Evolutionary conservation across 192 early-diverging fungal genomes (phyloP).

Genomic region (Mortierella claussenii): DNA sequence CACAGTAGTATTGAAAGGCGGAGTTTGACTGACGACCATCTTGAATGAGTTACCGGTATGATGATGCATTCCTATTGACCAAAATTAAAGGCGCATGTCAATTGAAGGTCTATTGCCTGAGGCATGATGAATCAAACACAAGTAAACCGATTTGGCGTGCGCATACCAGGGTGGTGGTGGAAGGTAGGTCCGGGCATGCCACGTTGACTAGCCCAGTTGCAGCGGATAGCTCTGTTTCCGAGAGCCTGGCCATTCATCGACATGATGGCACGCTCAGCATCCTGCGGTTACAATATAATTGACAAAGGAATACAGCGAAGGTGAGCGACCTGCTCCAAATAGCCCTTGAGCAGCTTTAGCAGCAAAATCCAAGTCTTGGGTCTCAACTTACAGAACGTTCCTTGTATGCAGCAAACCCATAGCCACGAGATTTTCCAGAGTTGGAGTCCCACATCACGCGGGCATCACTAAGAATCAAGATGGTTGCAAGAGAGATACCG

Average conservation of each 20-base stretch:
- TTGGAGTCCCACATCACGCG: conserved; percentile 93
- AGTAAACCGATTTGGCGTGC: too few species aligned
- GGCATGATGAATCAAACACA: too few species aligned
- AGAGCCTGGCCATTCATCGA: conserved; percentile 85
- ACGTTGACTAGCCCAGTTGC: conserved; percentile 96
- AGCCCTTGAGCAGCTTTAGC: too few species aligned
- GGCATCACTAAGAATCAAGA: conserved; percentile 82
- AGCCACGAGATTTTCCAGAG: conserved; percentile 91
- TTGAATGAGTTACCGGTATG: conserved; percentile 72
- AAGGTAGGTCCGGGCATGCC: conserved; percentile 59
- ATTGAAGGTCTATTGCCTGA: too few species aligned
- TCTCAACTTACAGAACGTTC: conserved; percentile 67
- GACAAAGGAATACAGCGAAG: conserved; percentile 1
- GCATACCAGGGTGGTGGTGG: too few species aligned
- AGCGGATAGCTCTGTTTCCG: conserved; percentile 86
- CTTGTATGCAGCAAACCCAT: conserved; percentile 92
- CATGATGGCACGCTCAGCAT: conserved; percentile 87
- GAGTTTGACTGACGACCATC: conserved; percentile 76
- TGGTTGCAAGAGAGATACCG: too few species aligned
- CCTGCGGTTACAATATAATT: conserved; percentile 36
- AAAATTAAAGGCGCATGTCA: not conserved
- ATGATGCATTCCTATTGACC: conserved; percentile 36
- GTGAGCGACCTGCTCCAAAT: too few species aligned
- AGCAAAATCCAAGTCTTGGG: too few species aligned
- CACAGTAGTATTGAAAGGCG: conserved; percentile 87